Evolutionary conservation across 371 early-diverging fungal species (phyloP).

Genomic region (Rhizopus stolonifer): DNA sequence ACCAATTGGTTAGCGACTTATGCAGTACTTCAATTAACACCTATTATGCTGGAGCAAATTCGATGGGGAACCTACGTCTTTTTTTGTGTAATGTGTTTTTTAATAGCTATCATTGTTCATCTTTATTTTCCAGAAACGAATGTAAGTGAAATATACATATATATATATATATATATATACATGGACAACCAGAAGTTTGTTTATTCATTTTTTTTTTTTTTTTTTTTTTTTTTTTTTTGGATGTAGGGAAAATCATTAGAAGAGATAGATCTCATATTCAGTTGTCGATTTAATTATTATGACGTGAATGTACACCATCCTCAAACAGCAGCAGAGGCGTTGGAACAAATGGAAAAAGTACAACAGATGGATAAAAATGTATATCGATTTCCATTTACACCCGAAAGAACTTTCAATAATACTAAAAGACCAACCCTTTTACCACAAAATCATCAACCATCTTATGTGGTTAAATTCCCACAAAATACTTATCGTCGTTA

Average conservation of each 20-base stretch:
- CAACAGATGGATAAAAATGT: constrained; percentile 21
- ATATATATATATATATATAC: background rate
- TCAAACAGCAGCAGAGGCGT: constrained; percentile 47
- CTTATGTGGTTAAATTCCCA: constrained; percentile 5
- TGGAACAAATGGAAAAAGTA: constrained; percentile 35
- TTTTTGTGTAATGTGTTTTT: constrained; percentile 60
- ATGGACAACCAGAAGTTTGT: no score
- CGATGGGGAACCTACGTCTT: constrained; percentile 67
- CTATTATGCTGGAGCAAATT: constrained; percentile 60
- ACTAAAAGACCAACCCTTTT: constrained; percentile 10
- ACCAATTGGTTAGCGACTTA: constrained; percentile 91
- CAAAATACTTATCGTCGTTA: constrained; percentile 1
- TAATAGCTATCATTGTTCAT: constrained; percentile 60
- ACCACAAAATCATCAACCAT: constrained; percentile 10
- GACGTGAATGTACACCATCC: constrained; percentile 51
- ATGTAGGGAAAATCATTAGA: constrained; percentile 49
- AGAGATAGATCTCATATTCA: constrained; percentile 49
- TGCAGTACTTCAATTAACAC: constrained; percentile 61
- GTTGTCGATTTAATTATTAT: constrained; percentile 40
- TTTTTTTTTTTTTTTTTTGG: no score
- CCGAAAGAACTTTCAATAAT: constrained; percentile 13
- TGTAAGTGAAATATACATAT: constrained; percentile 24
- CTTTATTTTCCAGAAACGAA: constrained; percentile 84
- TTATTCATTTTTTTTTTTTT: no score
- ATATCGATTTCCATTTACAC: constrained; percentile 29